Evolutionary conservation across 2,329 filamentous ascomycete genomes (phyloP).

Genomic region (Exophiala sp.): DNA sequence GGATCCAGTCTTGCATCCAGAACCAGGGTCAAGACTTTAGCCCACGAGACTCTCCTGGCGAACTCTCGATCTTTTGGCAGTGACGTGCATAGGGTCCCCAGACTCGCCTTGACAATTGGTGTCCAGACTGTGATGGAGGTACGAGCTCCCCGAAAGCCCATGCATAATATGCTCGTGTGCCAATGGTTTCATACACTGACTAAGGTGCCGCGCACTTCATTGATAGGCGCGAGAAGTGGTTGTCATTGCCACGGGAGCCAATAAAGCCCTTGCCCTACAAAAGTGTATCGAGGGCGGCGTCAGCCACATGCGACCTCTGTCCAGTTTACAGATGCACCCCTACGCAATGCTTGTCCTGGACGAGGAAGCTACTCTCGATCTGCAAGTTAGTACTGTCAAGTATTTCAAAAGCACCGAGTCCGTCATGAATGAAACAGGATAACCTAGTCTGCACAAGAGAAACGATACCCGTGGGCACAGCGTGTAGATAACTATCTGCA

Average conservation of each 20-base stretch:
- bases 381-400: slow-evolving; percentile 69
- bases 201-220: neutral
- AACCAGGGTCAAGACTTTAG: slow-evolving; percentile 80
- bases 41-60: slow-evolving; percentile 79
- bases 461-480: too few relatives aligned
- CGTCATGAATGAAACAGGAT: slow-evolving; percentile 34
- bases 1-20: slow-evolving; percentile 72
- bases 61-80: slow-evolving; percentile 83
- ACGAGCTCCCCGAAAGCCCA: neutral
- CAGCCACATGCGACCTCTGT: slow-evolving; percentile 88
- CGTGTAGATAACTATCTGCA: too few relatives aligned
- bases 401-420: slow-evolving; percentile 71
- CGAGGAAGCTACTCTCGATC: slow-evolving; percentile 69
- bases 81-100: slow-evolving; percentile 68
- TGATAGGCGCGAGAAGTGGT: slow-evolving; percentile 66
- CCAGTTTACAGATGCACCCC: slow-evolving; percentile 72
- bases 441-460: too few relatives aligned
- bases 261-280: slow-evolving; percentile 75
- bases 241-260: slow-evolving; percentile 74
- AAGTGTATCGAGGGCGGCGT: slow-evolving; percentile 76
- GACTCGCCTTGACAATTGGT: slow-evolving; percentile 78
- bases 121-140: slow-evolving; percentile 76
- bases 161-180: too few relatives aligned
- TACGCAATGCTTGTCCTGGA: slow-evolving; percentile 80
- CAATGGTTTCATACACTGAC: neutral